Conservation (phyloP, 2,329 filamentous ascomycete genomes). For the Boeremia exigua region DNA sequence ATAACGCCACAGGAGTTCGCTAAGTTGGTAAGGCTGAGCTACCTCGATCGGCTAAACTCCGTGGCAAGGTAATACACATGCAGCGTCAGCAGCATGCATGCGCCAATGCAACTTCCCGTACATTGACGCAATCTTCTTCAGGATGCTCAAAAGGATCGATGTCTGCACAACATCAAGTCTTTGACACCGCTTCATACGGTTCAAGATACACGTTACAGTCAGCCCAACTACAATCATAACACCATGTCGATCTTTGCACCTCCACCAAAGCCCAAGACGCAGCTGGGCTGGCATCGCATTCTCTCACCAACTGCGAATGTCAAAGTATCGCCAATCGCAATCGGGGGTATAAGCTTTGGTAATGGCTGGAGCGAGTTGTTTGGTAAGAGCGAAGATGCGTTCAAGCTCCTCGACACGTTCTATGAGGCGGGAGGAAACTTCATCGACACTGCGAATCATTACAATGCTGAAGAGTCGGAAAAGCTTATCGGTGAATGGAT, state of each 20-base stretch:
- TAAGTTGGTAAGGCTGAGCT: conserved; percentile 5
- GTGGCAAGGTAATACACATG: not conserved
- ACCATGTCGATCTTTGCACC: conserved; percentile 14
- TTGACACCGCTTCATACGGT: not conserved
- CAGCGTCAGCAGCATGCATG: conserved; percentile 16
- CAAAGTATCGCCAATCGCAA: conserved; percentile 52
- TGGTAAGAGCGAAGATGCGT: conserved; percentile 63
- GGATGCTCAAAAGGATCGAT: not conserved
- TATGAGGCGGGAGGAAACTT: conserved; percentile 72
- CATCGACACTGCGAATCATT: conserved; percentile 64
- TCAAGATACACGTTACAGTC: not conserved
- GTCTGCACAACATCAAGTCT: not conserved
- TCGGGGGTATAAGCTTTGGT: conserved; percentile 71
- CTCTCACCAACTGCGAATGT: conserved; percentile 70
- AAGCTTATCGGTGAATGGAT: conserved; percentile 52
- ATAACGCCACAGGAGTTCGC: conserved; percentile 14
- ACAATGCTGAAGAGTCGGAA: conserved; percentile 49
- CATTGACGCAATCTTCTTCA: conserved; percentile 1
- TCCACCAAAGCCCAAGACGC: conserved; percentile 19
- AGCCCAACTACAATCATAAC: not conserved
- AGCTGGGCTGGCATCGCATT: conserved; percentile 67
- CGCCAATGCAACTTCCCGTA: not conserved
- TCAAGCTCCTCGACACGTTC: conserved; percentile 71
- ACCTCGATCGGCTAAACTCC: not conserved
- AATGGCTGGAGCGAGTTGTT: conserved; percentile 67